Conservation (phyloP, 1,139 yeast species). For the Hanseniaspora gamundiae region DNA sequence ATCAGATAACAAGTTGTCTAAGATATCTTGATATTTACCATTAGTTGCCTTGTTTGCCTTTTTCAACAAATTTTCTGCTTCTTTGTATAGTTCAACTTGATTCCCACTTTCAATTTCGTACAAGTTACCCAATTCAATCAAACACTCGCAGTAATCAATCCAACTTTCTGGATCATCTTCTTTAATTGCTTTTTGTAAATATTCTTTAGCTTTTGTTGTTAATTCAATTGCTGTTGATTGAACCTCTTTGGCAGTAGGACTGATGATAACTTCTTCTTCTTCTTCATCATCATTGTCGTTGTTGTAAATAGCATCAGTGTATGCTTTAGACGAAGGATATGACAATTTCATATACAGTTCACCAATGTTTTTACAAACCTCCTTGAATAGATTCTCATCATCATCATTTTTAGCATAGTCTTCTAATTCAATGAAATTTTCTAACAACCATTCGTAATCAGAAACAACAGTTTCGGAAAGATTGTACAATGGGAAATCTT, state of each 20-base stretch:
- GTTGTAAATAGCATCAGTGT: conserved; percentile 46
- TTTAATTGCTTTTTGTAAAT: conserved; percentile 47
- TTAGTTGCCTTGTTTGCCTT: conserved; percentile 68
- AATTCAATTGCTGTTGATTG: conserved; percentile 34
- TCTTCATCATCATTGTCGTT: conserved; percentile 32
- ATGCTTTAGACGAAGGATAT: conserved; percentile 46
- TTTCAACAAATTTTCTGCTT: conserved; percentile 51
- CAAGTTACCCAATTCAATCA: conserved; percentile 66
- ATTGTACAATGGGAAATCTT: conserved; percentile 41
- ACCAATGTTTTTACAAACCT: conserved; percentile 41
- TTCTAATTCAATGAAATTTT: conserved; percentile 34
- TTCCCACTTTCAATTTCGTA: conserved; percentile 49
- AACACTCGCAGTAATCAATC: conserved; percentile 78
- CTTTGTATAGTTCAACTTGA: conserved; percentile 50
- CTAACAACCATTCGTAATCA: conserved; percentile 44
- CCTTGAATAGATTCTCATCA: conserved; percentile 14
- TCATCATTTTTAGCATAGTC: conserved; percentile 17
- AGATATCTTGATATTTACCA: conserved; percentile 54
- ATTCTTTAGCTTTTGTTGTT: conserved; percentile 44
- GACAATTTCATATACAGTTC: conserved; percentile 52
- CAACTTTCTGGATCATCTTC: conserved; percentile 69
- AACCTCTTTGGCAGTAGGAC: conserved; percentile 1
- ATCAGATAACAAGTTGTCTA: conserved; percentile 26
- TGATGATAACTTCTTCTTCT: conserved; percentile 13
- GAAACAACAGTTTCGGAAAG: conserved; percentile 24